Evolutionary conservation across 179 eudicot genomes (phyloP).

Genomic region (Sideroxylon spinosum): DNA sequence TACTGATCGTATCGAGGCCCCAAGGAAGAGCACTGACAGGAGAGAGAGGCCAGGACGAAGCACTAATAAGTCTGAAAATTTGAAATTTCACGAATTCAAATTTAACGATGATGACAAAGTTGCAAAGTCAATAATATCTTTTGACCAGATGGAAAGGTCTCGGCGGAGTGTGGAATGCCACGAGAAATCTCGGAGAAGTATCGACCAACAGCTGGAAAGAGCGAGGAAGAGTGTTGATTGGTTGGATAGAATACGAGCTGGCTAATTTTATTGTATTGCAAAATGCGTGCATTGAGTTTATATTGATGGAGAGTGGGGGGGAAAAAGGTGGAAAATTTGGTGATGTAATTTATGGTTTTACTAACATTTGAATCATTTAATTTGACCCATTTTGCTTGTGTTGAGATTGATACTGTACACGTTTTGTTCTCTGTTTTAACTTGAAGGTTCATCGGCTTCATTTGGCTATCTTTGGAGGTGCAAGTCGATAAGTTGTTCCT

Average conservation of each 20-base stretch:
- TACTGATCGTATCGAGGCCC: slow-evolving; percentile 42
- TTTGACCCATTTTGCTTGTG: not conserved
- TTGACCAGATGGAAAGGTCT: slow-evolving; percentile 76
- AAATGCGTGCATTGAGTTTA: slow-evolving; percentile 3
- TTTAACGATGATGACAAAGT: slow-evolving; percentile 50
- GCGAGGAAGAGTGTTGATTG: slow-evolving; percentile 86
- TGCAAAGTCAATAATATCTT: slow-evolving; percentile 51
- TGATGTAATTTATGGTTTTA: slow-evolving; percentile 20
- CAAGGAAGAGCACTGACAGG: slow-evolving; percentile 65
- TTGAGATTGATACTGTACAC: not conserved
- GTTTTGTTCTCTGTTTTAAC: not conserved
- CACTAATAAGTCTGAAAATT: slow-evolving; percentile 47
- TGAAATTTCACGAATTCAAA: slow-evolving; percentile 44
- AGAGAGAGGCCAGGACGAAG: slow-evolving; percentile 69
- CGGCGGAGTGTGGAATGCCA: slow-evolving; percentile 73
- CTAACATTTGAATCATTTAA: slow-evolving; percentile 12
- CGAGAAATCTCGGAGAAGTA: slow-evolving; percentile 63
- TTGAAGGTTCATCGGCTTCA: not conserved
- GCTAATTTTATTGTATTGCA: slow-evolving; percentile 15
- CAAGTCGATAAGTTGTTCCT: not conserved
- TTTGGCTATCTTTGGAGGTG: not conserved
- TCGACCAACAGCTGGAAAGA: slow-evolving; percentile 69
- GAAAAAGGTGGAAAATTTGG: not conserved
- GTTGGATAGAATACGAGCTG: slow-evolving; percentile 67
- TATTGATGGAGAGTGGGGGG: slow-evolving; percentile 6